phyloP scores from a whole-genome alignment of 768 basidiomycete genomes.

The Candolleomyces eurysporus region DNA sequence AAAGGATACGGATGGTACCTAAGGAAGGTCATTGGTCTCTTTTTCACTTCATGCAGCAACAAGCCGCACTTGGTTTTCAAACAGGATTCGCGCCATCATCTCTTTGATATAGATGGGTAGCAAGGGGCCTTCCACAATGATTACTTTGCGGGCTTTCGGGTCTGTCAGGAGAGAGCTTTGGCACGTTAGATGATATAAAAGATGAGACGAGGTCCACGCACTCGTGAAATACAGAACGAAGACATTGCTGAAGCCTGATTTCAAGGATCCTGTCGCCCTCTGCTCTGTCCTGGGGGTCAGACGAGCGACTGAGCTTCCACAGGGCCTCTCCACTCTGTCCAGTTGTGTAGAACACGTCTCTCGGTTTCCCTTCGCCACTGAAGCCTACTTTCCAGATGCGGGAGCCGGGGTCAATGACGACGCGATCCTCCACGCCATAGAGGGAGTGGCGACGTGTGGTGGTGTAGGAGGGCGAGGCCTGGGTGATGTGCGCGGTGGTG shows the following conservation, averaged over 20 bases:
- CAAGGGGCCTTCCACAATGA: slow-evolving; percentile 87
- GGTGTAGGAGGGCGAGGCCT: slow-evolving; percentile 79
- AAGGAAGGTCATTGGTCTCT: slow-evolving; percentile 5
- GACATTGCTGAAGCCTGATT: slow-evolving; percentile 60
- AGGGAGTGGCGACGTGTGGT: slow-evolving; percentile 88
- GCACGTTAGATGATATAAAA: slow-evolving; percentile 14
- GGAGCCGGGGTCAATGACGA: slow-evolving; percentile 93
- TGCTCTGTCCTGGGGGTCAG: slow-evolving; percentile 52
- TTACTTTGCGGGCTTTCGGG: slow-evolving; percentile 92
- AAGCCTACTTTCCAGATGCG: slow-evolving; percentile 97
- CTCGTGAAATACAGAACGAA: slow-evolving; percentile 85
- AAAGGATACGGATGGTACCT: slow-evolving; percentile 96
- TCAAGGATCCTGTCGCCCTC: slow-evolving; percentile 78
- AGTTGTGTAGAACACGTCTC: slow-evolving; percentile 78
- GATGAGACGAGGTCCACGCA: slow-evolving; percentile 37
- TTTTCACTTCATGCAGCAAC: background rate
- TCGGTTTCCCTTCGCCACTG: slow-evolving; percentile 89
- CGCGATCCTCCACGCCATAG: slow-evolving; percentile 94
- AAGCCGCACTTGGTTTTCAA: slow-evolving; percentile 78
- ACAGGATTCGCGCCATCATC: slow-evolving; percentile 78
- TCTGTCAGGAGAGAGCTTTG: slow-evolving; percentile 87
- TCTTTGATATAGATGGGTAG: slow-evolving; percentile 88
- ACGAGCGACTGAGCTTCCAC: slow-evolving; percentile 61
- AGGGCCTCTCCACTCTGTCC: slow-evolving; percentile 41
- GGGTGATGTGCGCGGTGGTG: slow-evolving; percentile 42